These are phyloP conservation scores for Thalassiosira delicatula DNA, from an alignment of 352 stramenopile genomes.

Conservation along the genomic window DNA sequence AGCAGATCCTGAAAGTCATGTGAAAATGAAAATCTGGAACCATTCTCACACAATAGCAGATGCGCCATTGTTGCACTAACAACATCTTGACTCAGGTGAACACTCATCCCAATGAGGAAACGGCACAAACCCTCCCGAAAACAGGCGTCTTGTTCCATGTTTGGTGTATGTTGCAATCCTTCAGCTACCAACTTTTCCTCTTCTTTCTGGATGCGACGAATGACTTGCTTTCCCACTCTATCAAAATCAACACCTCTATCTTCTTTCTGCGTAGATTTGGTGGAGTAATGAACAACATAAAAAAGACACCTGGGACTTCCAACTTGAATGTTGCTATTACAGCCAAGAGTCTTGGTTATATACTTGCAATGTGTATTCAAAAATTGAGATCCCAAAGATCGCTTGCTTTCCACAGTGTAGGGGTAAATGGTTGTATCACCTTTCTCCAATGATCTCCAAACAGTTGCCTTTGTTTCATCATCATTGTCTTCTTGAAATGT, in stretches of 20 bases:
- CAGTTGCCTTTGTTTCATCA: too few relatives aligned
- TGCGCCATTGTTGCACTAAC: constrained; percentile 52
- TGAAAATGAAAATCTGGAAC: constrained; percentile 46
- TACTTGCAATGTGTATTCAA: constrained; percentile 20
- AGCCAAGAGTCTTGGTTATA: constrained; percentile 33
- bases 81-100: constrained; percentile 27
- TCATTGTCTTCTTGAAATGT: too few relatives aligned
- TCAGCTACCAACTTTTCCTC: too few relatives aligned
- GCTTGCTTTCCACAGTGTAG: too few relatives aligned
- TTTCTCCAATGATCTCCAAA: too few relatives aligned
- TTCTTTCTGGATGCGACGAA: too few relatives aligned
- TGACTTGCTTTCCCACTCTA: too few relatives aligned
- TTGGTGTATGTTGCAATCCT: too few relatives aligned
- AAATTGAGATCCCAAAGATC: constrained; percentile 38
- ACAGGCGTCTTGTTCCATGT: too few relatives aligned
- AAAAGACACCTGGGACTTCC: constrained; percentile 17
- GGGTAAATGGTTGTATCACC: too few relatives aligned
- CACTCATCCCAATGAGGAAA: constrained; percentile 45
- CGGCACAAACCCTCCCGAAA: constrained; percentile 51
- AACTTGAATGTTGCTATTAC: constrained; percentile 41
- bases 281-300: constrained; percentile 27
- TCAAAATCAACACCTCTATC: too few relatives aligned
- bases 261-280: constrained; percentile 37
- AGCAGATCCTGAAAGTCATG: constrained; percentile 50
- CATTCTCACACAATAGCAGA: constrained; percentile 28